Evolutionary conservation across 2,329 filamentous ascomycete species (phyloP), one percentile per base, ranked within the genome.

Genomic region (Alternaria dauci): DNA sequence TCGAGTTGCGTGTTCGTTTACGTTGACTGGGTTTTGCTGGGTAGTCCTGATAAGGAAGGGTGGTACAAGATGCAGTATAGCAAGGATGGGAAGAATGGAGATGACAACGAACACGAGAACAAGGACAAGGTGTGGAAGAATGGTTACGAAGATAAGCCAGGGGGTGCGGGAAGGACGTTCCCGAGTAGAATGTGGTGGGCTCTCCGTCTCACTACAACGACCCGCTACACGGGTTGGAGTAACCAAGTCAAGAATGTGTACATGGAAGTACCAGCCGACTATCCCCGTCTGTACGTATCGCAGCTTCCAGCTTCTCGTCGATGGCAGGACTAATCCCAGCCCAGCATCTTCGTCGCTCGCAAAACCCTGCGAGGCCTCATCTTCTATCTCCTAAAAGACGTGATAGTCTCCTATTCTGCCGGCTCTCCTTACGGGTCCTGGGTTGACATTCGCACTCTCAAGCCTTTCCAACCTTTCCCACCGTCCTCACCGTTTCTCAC

Each of bases 191-290:
- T 67, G 2, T 74, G 71, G 71, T 74, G 69, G 69, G 70, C 51
- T 1, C n/a, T 60, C 1, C 52, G 66, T 12, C 54, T 73, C 4
- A 34, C 55, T 0, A 58, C 58, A 8, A 67, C 66, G 25, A 65
- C 53, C 9, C 61, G 74, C 14, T 71, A 71, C 46, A 51, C 66
- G 0, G 72, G 74, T 5, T 76, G 73, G 73, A 70, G 66, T 8
- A 55, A 65, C 20, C 69, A 76, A 39, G 68, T 69, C 26, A 75
- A 75, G 55, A 72, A 73, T 38, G 66, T 73, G 20, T 66, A 61
- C 2, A 50, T 66, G 20, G 67, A 71, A 42, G 65, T 69, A 26
- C 50, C 59, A 14, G 28, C 58, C 2, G 42, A 57, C 34, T 73
- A 71, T 65, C 60, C 72, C 2, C 58, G 65, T 28, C 65, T 61